Evolutionary conservation across 768 basidiomycete genomes (phyloP).

Genomic region (Tulasnella sp.): DNA sequence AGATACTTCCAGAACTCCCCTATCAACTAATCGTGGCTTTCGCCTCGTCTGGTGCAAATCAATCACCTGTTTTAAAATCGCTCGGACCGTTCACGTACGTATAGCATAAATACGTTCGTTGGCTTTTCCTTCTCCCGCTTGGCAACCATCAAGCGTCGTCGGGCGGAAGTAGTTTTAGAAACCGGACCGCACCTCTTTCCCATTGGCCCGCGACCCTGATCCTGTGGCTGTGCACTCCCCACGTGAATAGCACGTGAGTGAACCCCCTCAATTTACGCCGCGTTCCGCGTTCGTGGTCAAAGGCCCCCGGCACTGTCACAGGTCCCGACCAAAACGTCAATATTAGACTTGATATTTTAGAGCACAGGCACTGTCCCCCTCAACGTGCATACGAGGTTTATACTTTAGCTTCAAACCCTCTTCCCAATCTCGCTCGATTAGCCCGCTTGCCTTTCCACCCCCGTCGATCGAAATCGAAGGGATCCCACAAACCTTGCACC

Average conservation of each 20-base stretch:
- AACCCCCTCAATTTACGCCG: constrained; percentile 5
- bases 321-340: neutral
- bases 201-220: constrained; percentile 11
- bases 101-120: too few species aligned
- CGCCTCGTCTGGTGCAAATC: neutral
- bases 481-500: neutral
- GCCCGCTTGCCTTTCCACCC: neutral
- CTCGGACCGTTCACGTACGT: neutral
- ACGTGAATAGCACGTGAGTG: constrained; percentile 12
- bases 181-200: neutral
- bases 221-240: neutral
- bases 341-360: neutral
- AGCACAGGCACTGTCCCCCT: neutral
- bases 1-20: constrained; percentile 12
- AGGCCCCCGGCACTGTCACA: neutral
- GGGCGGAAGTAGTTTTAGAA: neutral
- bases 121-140: neutral
- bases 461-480: constrained; percentile 10
- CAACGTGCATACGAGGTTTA: neutral
- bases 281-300: too few species aligned
- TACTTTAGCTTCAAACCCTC: constrained; percentile 13
- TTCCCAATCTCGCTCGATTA: neutral
- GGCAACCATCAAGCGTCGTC: constrained; percentile 1
- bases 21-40: constrained; percentile 18
- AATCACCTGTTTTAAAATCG: neutral